phyloP scores from a whole-genome alignment of 2,329 filamentous ascomycete genomes.

The Beauveria pseudobassiana region DNA sequence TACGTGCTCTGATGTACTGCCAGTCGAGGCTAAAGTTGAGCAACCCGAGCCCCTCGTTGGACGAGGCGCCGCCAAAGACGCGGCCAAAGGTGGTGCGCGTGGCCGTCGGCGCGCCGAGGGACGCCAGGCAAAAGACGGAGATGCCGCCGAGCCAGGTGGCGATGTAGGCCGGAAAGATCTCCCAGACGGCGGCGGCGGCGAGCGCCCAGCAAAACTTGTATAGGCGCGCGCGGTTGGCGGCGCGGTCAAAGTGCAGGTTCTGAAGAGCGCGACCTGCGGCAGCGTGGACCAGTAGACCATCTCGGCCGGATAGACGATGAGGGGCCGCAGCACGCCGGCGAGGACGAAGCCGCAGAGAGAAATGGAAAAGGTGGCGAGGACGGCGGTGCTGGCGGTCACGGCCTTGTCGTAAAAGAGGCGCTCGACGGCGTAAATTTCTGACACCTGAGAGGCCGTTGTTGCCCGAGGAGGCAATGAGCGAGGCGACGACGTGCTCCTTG shows the following conservation, averaged over 20 bases:
- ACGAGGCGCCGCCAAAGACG: slow-evolving; percentile 33
- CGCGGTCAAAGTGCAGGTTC: slow-evolving; percentile 24
- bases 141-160: slow-evolving; percentile 33
- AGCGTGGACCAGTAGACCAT: slow-evolving; percentile 27
- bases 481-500: slow-evolving; percentile 17
- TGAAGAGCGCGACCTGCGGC: slow-evolving; percentile 27
- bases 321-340: slow-evolving; percentile 20
- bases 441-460: slow-evolving; percentile 17
- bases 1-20: slow-evolving; percentile 33
- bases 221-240: slow-evolving; percentile 20
- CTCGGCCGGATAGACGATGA: slow-evolving; percentile 26
- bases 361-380: slow-evolving; percentile 22
- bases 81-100: slow-evolving; percentile 19
- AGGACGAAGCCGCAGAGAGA: slow-evolving; percentile 24
- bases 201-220: slow-evolving; percentile 23
- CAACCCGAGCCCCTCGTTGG: slow-evolving; percentile 31
- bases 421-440: slow-evolving; percentile 18
- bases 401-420: slow-evolving; percentile 15
- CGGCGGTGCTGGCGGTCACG: slow-evolving; percentile 19
- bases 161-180: slow-evolving; percentile 39
- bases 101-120: slow-evolving; percentile 25
- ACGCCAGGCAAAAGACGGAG: slow-evolving; percentile 38
- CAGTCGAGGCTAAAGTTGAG: slow-evolving; percentile 35
- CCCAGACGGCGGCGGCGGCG: slow-evolving; percentile 33
- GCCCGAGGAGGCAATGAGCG: slow-evolving; percentile 16